These are phyloP conservation scores for Tuber indicum DNA, from an alignment of 495 filamentous ascomycete genomes.

Conservation along the genomic window DNA sequence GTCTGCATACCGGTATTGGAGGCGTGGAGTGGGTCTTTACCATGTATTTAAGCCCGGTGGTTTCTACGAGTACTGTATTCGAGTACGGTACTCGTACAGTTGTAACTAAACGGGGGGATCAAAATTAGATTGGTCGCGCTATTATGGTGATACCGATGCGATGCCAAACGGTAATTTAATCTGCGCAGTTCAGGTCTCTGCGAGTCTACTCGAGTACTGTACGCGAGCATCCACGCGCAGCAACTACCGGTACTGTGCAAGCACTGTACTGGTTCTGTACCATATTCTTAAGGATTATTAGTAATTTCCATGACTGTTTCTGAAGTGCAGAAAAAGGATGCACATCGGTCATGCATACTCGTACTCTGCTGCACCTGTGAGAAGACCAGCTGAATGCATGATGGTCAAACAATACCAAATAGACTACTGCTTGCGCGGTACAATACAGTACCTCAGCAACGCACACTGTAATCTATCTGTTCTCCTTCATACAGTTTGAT, in stretches of 20 bases:
- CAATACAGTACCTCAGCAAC: not conserved
- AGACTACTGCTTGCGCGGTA: not conserved
- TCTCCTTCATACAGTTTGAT: not conserved
- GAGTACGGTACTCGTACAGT: not conserved
- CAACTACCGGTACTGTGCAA: too few species aligned
- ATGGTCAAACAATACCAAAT: not conserved
- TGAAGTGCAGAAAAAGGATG: not conserved
- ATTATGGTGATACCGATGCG: not conserved
- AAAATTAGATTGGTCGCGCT: too few species aligned
- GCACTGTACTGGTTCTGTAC: too few species aligned
- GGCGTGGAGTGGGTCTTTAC: too few species aligned
- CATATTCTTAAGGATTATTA: not conserved
- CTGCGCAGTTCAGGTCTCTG: too few species aligned
- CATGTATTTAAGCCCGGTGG: too few species aligned
- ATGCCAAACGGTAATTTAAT: too few species aligned
- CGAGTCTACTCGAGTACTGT: too few species aligned
- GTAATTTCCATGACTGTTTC: not conserved
- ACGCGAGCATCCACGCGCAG: too few species aligned
- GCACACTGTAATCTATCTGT: not conserved
- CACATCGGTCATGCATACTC: not conserved
- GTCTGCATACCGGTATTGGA: too few species aligned
- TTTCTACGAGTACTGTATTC: too few species aligned
- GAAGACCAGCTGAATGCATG: not conserved
- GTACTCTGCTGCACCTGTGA: not conserved
- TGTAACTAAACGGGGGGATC: not conserved